Base-by-base conservation (phyloP, 2,329 filamentous ascomycete genomes). In the Phialophora verrucosa region DNA sequence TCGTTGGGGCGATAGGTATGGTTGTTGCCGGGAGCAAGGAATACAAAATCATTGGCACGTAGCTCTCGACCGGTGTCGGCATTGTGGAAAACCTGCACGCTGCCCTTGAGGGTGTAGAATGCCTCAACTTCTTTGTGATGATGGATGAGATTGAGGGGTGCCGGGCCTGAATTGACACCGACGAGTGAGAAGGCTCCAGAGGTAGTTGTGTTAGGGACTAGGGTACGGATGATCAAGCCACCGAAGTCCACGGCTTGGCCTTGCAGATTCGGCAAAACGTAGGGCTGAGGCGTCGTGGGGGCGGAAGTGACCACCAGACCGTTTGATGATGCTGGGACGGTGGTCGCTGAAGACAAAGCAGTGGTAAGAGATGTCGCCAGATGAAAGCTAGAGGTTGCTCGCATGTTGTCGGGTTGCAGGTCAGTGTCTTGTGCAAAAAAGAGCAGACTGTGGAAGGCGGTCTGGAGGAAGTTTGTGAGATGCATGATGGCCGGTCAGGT, bases 11-110 rank as follows among this genome's bases (percentile, higher is more conserved):
- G 63, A 55, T 70, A 70, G n/a, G 68, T 70, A 50, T 70, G 68
- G 58, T 70, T 70, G 66, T 66, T 70, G 35, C 68, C 68, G 2
- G 65, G 63, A 12, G 68, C 66, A 17, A 70, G 68, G 47, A 70
- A 57, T 4, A 57, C 65, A 32, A 70, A 70, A 35, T 70, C 68
- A 47, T 70, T 68, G 42, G 66, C 65, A 25, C 54, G 63, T 17
- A 68, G n/a, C 42, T 66, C 60, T 38, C 68, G 65, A 29, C 68
- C 68, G 53, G 57, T 67, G 47, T 70, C 55, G 14, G 67, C 50
- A 56, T 70, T 70, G 60, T 68, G 65, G 32, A 66, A 70, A 42
- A 70, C 66, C 44, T 70, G 66, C 14, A 68, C 65, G 20, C 65
- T 63, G 47, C 68, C 68, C 27, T 70, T 70, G 60, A 68, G 59